Evolutionary conservation across 1,139 yeast species (phyloP).

Genomic region (Hemisphaericaspora xylofermentans): DNA sequence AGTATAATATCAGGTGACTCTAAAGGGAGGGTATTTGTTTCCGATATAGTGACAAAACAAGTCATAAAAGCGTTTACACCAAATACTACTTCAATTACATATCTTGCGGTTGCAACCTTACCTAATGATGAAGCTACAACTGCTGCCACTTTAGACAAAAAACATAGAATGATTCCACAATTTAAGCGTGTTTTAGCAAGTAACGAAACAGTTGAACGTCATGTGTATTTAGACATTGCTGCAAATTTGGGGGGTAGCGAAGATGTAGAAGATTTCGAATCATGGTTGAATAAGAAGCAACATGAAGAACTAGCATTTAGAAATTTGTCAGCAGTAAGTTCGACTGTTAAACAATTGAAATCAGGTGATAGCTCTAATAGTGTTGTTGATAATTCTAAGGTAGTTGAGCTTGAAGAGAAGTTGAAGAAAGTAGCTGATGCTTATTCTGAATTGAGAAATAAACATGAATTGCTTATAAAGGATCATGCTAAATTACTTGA

Average conservation of each 20-base stretch:
- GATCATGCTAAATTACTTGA: slow-evolving; percentile 47
- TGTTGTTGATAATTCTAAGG: slow-evolving; percentile 9
- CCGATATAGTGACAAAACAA: slow-evolving; percentile 79
- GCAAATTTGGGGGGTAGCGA: slow-evolving; percentile 6
- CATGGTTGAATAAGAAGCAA: slow-evolving; percentile 49
- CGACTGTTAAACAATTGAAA: slow-evolving; percentile 32
- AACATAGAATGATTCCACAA: slow-evolving; percentile 47
- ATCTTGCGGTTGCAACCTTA: slow-evolving; percentile 21
- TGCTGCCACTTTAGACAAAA: slow-evolving; percentile 31
- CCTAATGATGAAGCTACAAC: slow-evolving; percentile 12
- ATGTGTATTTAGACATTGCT: slow-evolving; percentile 48
- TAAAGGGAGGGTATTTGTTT: slow-evolving; percentile 62
- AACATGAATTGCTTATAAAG: slow-evolving; percentile 58
- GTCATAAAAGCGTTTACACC: slow-evolving; percentile 64
- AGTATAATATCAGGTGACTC: slow-evolving; percentile 71
- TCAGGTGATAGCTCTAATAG: slow-evolving; percentile 5
- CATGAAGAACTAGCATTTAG: slow-evolving; percentile 53
- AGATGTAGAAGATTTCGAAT: slow-evolving; percentile 21
- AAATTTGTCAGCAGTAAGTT: slow-evolving; percentile 36
- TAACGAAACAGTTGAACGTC: slow-evolving; percentile 47
- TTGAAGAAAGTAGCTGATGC: slow-evolving; percentile 53
- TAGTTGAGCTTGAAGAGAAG: slow-evolving; percentile 40
- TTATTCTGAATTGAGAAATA: slow-evolving; percentile 54
- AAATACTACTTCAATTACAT: slow-evolving; percentile 40
- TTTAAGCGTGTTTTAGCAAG: slow-evolving; percentile 59